Base-by-base conservation (phyloP, 2,329 filamentous ascomycete genomes). In the Alternaria sp. region DNA sequence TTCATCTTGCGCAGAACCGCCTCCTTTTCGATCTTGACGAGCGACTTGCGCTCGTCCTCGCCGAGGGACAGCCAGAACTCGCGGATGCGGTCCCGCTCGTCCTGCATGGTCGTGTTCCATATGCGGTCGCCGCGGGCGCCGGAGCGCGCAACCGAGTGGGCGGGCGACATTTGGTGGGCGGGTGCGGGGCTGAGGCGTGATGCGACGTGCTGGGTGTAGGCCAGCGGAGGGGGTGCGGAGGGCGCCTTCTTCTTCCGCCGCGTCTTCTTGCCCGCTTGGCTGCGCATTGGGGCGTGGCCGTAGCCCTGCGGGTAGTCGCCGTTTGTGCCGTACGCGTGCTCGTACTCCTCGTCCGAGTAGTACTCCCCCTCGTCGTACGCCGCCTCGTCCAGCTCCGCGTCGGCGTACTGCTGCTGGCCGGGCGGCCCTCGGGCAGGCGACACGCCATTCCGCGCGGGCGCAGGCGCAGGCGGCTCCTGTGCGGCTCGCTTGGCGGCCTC, bases 1-100 rank as follows among this genome's bases (percentile, higher is more conserved):
- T 99, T 99, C 96, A 99, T 99, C 85, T 99, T 99, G 77, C 93
- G 94, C 60, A 99, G 84, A 0, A 99, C 96, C 8, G 96, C 95
- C 81, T 99, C 95, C 83, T 99, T 99, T 82, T 99, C 96, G 28
- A 99, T 95, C 82, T 97, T 97, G 76, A 99, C 94, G 50, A 99
- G 85, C 15, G 93, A 96, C 79, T 97, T 96, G 72, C 96, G 92
- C 79, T 98, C 94, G 41, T 97, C 93, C 80, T 99, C 96, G 70
- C 93, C 93, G 46, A 99, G 82, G 15, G 94, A 94, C 57, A 99
- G 87, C 96, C 96, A 99, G 82, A 98, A 99, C 72, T 97, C 92
- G 82, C 97, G 97, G 78, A 99, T 99, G 56, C 96, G 92, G 82
- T 97, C 94, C 37, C 96, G 92, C 82, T 99, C 96, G 80, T 98